Percentiles rank a stretch among this genome's conserved stretches.
These are phyloP conservation scores for Antrodiella citrinella DNA, from an alignment of 768 basidiomycete genomes.

Conservation along the genomic window DNA sequence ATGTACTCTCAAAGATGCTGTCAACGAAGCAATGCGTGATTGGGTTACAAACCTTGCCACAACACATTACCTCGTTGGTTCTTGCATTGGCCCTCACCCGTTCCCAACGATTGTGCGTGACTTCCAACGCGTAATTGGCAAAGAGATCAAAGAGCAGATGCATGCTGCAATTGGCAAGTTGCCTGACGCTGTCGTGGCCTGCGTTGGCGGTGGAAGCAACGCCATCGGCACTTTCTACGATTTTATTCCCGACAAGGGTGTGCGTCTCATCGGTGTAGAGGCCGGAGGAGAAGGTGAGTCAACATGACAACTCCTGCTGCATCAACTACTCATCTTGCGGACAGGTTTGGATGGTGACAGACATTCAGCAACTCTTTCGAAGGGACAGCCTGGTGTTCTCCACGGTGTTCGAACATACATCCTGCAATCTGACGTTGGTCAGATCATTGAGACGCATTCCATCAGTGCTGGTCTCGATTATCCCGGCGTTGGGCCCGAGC, in stretches of 20 bases:
- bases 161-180: constrained; percentile 68
- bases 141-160: constrained; percentile 90
- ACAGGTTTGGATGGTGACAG: constrained; percentile 72
- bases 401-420: constrained; percentile 96
- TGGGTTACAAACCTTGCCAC: constrained; percentile 95
- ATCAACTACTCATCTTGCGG: background rate
- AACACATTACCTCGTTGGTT: constrained; percentile 96
- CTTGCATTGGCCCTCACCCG: constrained; percentile 95
- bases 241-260: constrained; percentile 83
- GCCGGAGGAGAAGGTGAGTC: constrained; percentile 88
- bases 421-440: constrained; percentile 80
- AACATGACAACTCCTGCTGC: constrained; percentile 1
- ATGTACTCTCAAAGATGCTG: constrained; percentile 93
- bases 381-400: constrained; percentile 88
- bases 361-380: constrained; percentile 90
- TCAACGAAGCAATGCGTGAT: constrained; percentile 96
- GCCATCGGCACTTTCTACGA: constrained; percentile 98
- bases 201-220: constrained; percentile 96
- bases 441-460: constrained; percentile 96
- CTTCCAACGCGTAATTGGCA: constrained; percentile 91
- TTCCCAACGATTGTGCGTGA: constrained; percentile 99
- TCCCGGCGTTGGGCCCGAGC: constrained; percentile 96
- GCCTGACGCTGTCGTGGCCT: constrained; percentile 91
- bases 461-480: constrained; percentile 96
- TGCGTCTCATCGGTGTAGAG: constrained; percentile 89